Evolutionary conservation across 257 asterid genomes (phyloP).

Genomic region (Anisodus tanguticus): DNA sequence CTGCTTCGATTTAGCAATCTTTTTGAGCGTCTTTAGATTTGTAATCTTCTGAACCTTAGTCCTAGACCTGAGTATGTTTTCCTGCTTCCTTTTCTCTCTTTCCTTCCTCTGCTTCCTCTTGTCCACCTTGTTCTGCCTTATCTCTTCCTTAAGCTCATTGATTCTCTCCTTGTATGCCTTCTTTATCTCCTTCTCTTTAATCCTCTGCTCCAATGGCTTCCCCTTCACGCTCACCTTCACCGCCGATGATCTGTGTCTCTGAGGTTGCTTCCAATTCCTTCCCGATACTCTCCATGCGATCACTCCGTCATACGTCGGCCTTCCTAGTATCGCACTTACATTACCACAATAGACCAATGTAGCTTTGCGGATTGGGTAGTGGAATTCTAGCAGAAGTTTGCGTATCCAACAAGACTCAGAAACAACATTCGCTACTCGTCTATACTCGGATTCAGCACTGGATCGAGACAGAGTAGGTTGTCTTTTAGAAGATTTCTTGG

Average conservation of each 20-base stretch:
- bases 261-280: constrained; percentile 84
- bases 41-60: constrained; percentile 80
- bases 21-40: constrained; percentile 75
- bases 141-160: constrained; percentile 79
- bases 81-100: constrained; percentile 79
- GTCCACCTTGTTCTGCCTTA: constrained; percentile 67
- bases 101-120: constrained; percentile 73
- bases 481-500: too few relatives aligned
- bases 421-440: too few relatives aligned
- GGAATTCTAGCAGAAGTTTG: too few relatives aligned
- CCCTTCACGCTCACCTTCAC: constrained; percentile 64
- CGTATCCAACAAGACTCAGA: too few relatives aligned
- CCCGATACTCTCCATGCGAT: constrained; percentile 91
- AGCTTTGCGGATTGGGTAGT: too few relatives aligned
- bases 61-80: constrained; percentile 67
- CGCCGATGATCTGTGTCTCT: constrained; percentile 69
- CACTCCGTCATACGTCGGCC: constrained; percentile 82
- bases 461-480: too few relatives aligned
- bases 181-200: constrained; percentile 72
- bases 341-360: too few relatives aligned
- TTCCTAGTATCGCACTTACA: constrained; percentile 39
- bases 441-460: too few relatives aligned
- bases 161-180: constrained; percentile 69
- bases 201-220: constrained; percentile 61
- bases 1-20: constrained; percentile 80